A percentile compares a stretch with the other conserved stretches of the same genome.
phyloP scores from a whole-genome alignment of 106 monocot species.

The Ottelia alismoides region DNA sequence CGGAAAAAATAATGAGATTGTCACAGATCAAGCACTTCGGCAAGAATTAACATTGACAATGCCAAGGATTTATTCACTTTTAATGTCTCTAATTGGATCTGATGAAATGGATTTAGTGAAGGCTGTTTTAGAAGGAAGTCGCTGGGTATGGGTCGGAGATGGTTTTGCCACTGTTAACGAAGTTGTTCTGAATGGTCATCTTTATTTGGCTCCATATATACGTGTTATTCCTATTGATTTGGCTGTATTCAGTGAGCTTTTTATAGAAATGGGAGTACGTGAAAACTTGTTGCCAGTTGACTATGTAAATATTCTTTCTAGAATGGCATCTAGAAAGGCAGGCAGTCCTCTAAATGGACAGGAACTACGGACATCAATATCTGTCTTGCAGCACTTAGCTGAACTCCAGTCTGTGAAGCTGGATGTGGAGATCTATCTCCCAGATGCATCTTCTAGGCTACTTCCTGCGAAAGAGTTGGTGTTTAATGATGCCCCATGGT shows the following conservation, averaged over 20 bases:
- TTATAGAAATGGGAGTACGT: constrained; percentile 73
- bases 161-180: constrained; percentile 92
- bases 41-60: constrained; percentile 84
- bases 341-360: constrained; percentile 42
- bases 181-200: constrained; percentile 88
- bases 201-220: constrained; percentile 94
- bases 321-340: constrained; percentile 66
- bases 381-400: constrained; percentile 63
- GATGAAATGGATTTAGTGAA: constrained; percentile 99
- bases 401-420: constrained; percentile 66
- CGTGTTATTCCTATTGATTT: constrained; percentile 96
- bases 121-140: constrained; percentile 79
- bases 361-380: constrained; percentile 56
- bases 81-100: constrained; percentile 68
- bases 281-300: constrained; percentile 61
- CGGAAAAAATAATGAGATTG: constrained; percentile 94
- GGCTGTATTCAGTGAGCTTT: constrained; percentile 82
- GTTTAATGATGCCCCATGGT: constrained; percentile 98
- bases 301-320: constrained; percentile 79
- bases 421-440: constrained; percentile 49
- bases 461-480: constrained; percentile 70
- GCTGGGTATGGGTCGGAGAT: constrained; percentile 99
- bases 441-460: constrained; percentile 62
- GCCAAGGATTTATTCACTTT: constrained; percentile 78
- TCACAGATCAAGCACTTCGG: constrained; percentile 67